These are phyloP conservation scores for Schizopora paradoxa DNA, from an alignment of 1,284 basidiomycete genomes.

Conservation along the genomic window DNA sequence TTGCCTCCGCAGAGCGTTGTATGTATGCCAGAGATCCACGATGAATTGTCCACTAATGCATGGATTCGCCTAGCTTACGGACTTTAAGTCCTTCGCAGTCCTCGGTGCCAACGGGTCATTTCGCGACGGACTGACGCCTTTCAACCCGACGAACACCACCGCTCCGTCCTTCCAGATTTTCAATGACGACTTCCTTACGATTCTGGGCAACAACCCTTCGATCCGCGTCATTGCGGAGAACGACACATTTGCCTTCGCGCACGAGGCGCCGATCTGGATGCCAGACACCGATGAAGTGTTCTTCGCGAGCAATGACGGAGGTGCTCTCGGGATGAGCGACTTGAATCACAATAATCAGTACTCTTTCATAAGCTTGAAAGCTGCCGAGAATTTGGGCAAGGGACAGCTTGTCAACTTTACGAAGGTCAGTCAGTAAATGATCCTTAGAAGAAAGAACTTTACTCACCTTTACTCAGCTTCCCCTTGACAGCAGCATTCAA, in stretches of 20 bases:
- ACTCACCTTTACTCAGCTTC: conserved; percentile 19
- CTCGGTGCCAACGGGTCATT: conserved; percentile 29
- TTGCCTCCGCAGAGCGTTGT: no score
- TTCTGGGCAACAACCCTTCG: conserved; percentile 55
- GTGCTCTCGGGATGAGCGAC: conserved; percentile 32
- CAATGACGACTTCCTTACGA: conserved; percentile 49
- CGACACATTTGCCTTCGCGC: conserved; percentile 30
- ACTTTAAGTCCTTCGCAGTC: conserved; percentile 28
- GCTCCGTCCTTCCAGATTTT: conserved; percentile 70
- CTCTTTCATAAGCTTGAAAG: conserved; percentile 32
- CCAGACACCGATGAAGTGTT: conserved; percentile 32
- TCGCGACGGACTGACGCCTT: conserved; percentile 25
- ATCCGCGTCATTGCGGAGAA: conserved; percentile 55
- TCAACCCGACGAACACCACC: conserved; percentile 38
- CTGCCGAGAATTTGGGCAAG: conserved; percentile 33
- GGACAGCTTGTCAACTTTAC: conserved; percentile 46
- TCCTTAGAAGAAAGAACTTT: conserved; percentile 9
- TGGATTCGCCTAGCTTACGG: conserved; percentile 31
- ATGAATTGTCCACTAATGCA: no score
- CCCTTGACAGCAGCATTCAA: conserved; percentile 38
- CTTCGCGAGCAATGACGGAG: conserved; percentile 37
- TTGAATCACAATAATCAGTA: conserved; percentile 37
- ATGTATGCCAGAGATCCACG: no score
- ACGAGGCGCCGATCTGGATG: conserved; percentile 34
- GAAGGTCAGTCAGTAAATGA: conserved; percentile 41